Base-by-base conservation (phyloP, 495 filamentous ascomycete genomes). In the Podospora bellae-mahoneyi region DNA sequence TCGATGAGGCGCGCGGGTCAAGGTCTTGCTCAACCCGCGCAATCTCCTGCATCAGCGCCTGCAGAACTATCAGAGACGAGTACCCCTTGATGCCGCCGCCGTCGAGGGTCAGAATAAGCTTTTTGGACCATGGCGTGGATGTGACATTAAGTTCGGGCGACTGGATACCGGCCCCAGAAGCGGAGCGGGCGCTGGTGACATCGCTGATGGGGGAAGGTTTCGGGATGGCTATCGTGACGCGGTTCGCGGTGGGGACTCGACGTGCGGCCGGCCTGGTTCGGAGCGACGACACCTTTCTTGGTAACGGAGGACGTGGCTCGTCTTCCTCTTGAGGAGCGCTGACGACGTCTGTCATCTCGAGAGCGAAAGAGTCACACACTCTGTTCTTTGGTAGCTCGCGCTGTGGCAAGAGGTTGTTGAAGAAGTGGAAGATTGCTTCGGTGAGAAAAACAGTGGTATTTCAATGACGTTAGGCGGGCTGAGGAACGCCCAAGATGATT, bases 1-100 rank as follows among this genome's bases (percentile, higher is more conserved):
- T 74, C 0, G 71, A 76, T 1, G 57, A 27, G 34, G 74, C 76
- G 5, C 20, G 32, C 2, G 71, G 73, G 4, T 69, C 60, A 9
- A 71, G 63, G 4, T 53, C 64, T 48, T 71, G 60, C 53, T 78
- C 76, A 64, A 76, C 62, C 7, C 30, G n/a, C 2, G 71, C 74
- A 20, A 76, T 69, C 66, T 78, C 69, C 2, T 32, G 58, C 76
- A 78, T 78, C 5, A 78, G 16, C 0, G 65, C 73, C 3, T 75
- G 76, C 0, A 78, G 68, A 27, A 72, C 69, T 48, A 78, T 71
- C 13, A 78, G 67, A 1, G 76, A 78, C 53, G 74, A 76, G 66
- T 76, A 76, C 13, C 73, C 74, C 28, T 64, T 44, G 58, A 78
- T 78, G 18, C 76, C 76, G 58, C 76, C 76, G 70, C 76, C 76